Base-by-base conservation (phyloP, 2,329 filamentous ascomycete genomes). In the Parafenestella ontariensis region DNA sequence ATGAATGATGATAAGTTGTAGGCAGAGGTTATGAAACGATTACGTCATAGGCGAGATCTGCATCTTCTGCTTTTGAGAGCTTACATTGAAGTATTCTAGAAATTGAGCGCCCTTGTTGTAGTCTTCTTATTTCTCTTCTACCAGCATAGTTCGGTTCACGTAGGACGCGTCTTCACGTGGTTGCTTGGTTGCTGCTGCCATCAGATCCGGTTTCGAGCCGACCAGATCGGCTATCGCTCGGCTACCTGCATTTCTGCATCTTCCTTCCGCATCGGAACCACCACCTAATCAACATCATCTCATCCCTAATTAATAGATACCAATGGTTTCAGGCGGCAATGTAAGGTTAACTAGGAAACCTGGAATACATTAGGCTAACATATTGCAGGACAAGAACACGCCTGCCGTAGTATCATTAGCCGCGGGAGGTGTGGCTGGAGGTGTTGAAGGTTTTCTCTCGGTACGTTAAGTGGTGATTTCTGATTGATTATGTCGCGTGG, bases 401-500 rank as follows among this genome's bases (percentile, higher is more conserved):
- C 72, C 74, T 50, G 68, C 72, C 36, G 59, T 75, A 65, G 74
- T 77, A 31, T 75, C 73, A 29, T 61, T 77, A 42, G 60, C 65
- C 34, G 72, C 75, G 17, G 75, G 75, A 42, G 75, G 75, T 59
- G 68, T 74, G 41, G 75, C 75, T 51, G 75, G 75, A 36, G 75
- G 71, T 39, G 67, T 77, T 15, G 75, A 77, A 62, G 73, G 72
- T 7, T 73, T 74, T 34, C 59, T 73, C 29, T 74, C 73, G 24
- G 73, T 75, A 64, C 34, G 65, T 28, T 31, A 42, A 36, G 17
- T 7, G 8, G 2, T 39, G 29, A 23, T 13, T 48, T 41, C 13
- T 34, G 31, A 33, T 36, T 36, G 24, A 23, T 18, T 3, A 23
- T 41, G 42, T 55, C 54, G 40, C 44, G 40, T 59, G 42, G 53